Evolutionary conservation across 2,329 filamentous ascomycete genomes (phyloP), one percentile per base, ranked within the genome.

Genomic region (Hirsutella rhossiliensis): DNA sequence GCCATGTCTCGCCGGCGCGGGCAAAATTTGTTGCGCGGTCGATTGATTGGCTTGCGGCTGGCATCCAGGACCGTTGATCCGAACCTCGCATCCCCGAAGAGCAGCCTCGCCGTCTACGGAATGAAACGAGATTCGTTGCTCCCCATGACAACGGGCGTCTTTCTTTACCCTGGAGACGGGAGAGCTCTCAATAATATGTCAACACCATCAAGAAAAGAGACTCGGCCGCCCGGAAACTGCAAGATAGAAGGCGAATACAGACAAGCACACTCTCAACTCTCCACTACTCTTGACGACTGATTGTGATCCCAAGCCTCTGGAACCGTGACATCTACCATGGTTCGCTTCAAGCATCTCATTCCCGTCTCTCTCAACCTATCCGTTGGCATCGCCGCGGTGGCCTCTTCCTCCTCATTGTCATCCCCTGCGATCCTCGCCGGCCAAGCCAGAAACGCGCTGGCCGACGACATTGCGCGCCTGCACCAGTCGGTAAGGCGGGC

Each of bases 401-500:
- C 23, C 23, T 5, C 23, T 9, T 27, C 23, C 4, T 23, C 23
- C 7, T 23, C 23, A 23, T 23, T 7, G 13, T 36, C 34, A 9
- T 40, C 17, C 18, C 9, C 19, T 12, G 30, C 36, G 17, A 37
- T 17, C 7, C 36, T 46, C 31, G 42, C 40, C 9, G 19, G 28
- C 20, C 37, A 40, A 19, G 40, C 30, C 30, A 23, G 48, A 13
- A 43, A 46, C 13, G 46, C 47, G 30, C 49, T 51, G 15, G 44
- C 48, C 11, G 43, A 39, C 13, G 43, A 52, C 23, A 23, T 47
- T 7, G 42, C 39, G 4, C 47, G 44, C 8, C 45, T 51, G n/a
- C 47, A 50, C 17, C 43, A 45, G 8, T 45, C 50, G 4, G 38
- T 52, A 20, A 50, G 44, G 32, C 47, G 43, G 17, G 47, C 54